Evolutionary conservation across 768 basidiomycete species (phyloP).

Genomic region (Vararia minispora): DNA sequence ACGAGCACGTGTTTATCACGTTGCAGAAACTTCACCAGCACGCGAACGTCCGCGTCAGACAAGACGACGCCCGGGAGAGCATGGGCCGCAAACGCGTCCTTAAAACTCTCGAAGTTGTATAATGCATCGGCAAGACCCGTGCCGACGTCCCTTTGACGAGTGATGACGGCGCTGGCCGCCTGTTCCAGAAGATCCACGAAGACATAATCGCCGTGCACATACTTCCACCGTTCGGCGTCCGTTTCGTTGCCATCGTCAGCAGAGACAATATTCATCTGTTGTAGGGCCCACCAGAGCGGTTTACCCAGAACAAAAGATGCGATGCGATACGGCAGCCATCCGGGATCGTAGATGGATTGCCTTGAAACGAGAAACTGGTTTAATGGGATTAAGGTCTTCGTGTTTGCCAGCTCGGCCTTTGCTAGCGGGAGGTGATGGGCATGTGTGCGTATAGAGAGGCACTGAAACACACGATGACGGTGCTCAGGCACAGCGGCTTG

Average conservation of each 20-base stretch:
- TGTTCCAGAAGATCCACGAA: conserved; percentile 50
- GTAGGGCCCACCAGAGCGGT: conserved; percentile 82
- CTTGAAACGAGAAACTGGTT: conserved; percentile 43
- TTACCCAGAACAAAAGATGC: conserved; percentile 63
- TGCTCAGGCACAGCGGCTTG: conserved; percentile 60
- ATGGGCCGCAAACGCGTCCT: conserved; percentile 37
- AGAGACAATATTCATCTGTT: conserved; percentile 62
- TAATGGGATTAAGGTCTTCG: conserved; percentile 33
- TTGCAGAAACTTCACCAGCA: conserved; percentile 68
- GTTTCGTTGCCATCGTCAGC: conserved; percentile 39
- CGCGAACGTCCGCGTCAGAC: conserved; percentile 51
- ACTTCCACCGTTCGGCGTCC: conserved; percentile 37
- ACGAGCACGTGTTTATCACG: conserved; percentile 61
- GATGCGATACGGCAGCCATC: conserved; percentile 58
- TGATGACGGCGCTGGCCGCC: conserved; percentile 47
- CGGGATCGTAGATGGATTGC: conserved; percentile 55
- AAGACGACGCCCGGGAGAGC: conserved; percentile 34
- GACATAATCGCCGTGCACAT: conserved; percentile 63
- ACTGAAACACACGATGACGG: conserved; percentile 63
- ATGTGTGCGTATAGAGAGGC: not conserved
- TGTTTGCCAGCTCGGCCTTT: conserved; percentile 55
- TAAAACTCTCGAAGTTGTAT: conserved; percentile 53
- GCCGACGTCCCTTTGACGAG: conserved; percentile 30
- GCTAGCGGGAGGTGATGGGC: conserved; percentile 33
- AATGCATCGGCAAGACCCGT: conserved; percentile 47